phyloP scores from a whole-genome alignment of 352 stramenopile genomes.

The Peronosclerospora sorghi region DNA sequence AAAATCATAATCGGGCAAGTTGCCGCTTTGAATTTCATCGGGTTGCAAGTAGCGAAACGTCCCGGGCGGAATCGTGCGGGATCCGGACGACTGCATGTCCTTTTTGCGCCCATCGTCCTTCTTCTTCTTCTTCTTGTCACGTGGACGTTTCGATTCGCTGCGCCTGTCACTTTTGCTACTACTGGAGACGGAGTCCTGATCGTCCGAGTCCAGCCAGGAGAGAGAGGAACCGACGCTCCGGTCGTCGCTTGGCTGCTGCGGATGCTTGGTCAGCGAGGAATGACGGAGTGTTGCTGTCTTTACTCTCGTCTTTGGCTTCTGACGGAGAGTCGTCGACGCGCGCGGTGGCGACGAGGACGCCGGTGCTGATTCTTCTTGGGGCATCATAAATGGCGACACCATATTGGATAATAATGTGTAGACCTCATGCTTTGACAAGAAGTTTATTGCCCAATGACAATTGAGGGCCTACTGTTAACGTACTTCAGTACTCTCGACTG shows the following conservation, averaged over 20 bases:
- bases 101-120: constrained; percentile 4
- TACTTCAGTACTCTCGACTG: no score
- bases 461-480: no score
- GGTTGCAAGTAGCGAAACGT: constrained; percentile 77
- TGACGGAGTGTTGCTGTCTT: not conserved
- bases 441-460: no score
- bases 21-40: constrained; percentile 56
- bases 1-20: constrained; percentile 62
- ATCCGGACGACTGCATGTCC: not conserved
- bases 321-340: no score
- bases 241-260: constrained; percentile 28
- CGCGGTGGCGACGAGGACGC: no score
- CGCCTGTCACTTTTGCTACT: constrained; percentile 9
- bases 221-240: constrained; percentile 45
- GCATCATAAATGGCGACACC: no score
- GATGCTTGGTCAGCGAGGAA: not conserved
- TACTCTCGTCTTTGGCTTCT: no score
- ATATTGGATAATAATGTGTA: no score
- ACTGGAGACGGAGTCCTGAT: constrained; percentile 12
- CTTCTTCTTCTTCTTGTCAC: constrained; percentile 4
- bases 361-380: no score
- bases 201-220: constrained; percentile 14
- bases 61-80: constrained; percentile 18
- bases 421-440: no score
- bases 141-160: constrained; percentile 1